Evolutionary conservation across 2,329 filamentous ascomycete genomes (phyloP).

Genomic region (Orbilia ellipsospora): DNA sequence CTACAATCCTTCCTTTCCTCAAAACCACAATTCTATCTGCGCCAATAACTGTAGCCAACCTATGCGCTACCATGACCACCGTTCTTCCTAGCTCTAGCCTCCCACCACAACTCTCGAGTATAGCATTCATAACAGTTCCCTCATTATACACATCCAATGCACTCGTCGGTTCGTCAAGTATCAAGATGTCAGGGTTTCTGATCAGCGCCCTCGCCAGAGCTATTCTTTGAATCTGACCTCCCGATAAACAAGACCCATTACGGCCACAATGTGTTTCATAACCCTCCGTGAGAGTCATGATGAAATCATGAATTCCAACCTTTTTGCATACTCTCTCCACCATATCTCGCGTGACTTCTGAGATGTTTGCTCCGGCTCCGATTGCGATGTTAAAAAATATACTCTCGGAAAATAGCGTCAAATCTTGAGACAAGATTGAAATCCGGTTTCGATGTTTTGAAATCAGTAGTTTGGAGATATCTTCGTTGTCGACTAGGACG

Average conservation of each 20-base stretch:
- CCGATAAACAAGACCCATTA: conserved; percentile 79
- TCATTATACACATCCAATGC: conserved; percentile 83
- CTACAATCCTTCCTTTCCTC: conserved; percentile 68
- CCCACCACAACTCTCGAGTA: conserved; percentile 64
- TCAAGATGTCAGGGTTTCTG: conserved; percentile 72
- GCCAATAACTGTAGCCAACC: conserved; percentile 69
- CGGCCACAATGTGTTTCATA: conserved; percentile 91
- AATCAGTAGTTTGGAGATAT: conserved; percentile 65
- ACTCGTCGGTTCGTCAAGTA: conserved; percentile 81
- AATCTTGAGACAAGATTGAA: conserved; percentile 70
- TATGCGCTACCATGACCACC: conserved; percentile 68
- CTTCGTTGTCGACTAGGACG: conserved; percentile 65
- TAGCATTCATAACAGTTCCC: conserved; percentile 78
- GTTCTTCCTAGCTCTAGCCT: conserved; percentile 87
- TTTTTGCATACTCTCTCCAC: conserved; percentile 67
- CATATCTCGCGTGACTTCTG: conserved; percentile 35
- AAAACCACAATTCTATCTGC: conserved; percentile 71
- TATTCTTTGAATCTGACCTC: conserved; percentile 82
- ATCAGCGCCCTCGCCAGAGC: conserved; percentile 78
- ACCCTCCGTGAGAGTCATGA: conserved; percentile 81
- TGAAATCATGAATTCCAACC: conserved; percentile 94
- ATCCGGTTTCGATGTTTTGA: conserved; percentile 67
- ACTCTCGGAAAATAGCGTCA: conserved; percentile 70
- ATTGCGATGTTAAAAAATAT: conserved; percentile 70
- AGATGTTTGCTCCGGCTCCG: conserved; percentile 62